A percentile compares a stretch with the other conserved stretches of the same genome.
These are phyloP conservation scores for Mariannaea elegans DNA, from an alignment of 2,329 filamentous ascomycete species.

Conservation along the genomic window DNA sequence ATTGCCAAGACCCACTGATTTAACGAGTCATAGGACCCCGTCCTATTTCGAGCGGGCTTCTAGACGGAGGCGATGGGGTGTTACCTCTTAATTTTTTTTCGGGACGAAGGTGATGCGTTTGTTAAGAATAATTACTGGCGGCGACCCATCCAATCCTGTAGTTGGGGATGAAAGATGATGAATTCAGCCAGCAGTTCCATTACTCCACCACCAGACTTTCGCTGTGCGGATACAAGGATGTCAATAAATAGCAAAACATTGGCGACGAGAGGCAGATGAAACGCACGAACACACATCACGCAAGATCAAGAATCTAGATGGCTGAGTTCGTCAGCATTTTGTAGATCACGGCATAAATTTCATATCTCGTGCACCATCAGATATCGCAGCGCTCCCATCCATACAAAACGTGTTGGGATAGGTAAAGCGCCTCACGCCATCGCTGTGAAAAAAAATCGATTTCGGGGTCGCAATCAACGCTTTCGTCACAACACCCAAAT, in stretches of 20 bases:
- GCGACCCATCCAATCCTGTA: no score
- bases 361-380: slow-evolving; percentile 40
- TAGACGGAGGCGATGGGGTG: slow-evolving; percentile 8
- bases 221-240: no score
- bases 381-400: slow-evolving; percentile 24
- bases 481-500: background rate
- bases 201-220: background rate
- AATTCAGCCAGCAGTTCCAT: background rate
- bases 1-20: slow-evolving; percentile 32
- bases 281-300: background rate
- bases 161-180: background rate
- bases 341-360: slow-evolving; percentile 36
- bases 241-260: no score
- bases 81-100: slow-evolving; percentile 3
- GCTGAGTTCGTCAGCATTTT: slow-evolving; percentile 18
- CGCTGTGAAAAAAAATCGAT: slow-evolving; percentile 11
- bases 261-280: no score
- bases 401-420: slow-evolving; percentile 25
- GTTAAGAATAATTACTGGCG: no score
- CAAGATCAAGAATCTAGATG: background rate
- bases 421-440: slow-evolving; percentile 33
- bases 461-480: background rate
- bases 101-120: background rate
- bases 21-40: background rate
- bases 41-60: slow-evolving; percentile 6